phyloP scores from a whole-genome alignment of 441 rosid species.

The Populus tomentosa region DNA sequence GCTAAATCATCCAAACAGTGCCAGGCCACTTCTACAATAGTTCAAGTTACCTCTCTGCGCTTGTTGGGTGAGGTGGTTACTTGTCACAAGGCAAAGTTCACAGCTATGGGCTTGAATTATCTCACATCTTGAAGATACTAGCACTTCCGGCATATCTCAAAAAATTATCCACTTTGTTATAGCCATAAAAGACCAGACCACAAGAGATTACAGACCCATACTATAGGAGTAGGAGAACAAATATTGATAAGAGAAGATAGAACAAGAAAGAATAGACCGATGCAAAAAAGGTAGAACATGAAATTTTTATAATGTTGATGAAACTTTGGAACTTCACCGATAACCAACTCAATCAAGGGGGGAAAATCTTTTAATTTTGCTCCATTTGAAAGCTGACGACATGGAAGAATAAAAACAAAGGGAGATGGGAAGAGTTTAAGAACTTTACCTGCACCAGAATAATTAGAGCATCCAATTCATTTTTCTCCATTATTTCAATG shows the following conservation, averaged over 20 bases:
- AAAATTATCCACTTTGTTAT: conserved; percentile 11
- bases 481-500: background rate
- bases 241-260: background rate
- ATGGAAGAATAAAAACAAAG: background rate
- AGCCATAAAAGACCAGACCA: background rate
- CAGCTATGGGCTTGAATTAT: conserved; percentile 21
- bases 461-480: background rate
- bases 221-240: background rate
- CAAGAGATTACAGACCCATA: conserved; percentile 6
- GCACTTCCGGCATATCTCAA: conserved; percentile 16
- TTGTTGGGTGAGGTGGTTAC: background rate
- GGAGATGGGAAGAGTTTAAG: background rate
- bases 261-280: background rate
- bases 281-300: background rate
- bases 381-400: background rate
- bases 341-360: background rate
- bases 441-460: background rate
- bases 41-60: conserved; percentile 3
- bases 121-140: background rate
- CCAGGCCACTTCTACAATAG: conserved; percentile 1
- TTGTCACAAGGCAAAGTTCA: conserved; percentile 12
- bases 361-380: background rate
- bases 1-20: conserved; percentile 7
- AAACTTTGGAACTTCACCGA: background rate
- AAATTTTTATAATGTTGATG: background rate